These are phyloP conservation scores for Boletus subcaerulescens DNA, from an alignment of 768 basidiomycete genomes.

Conservation along the genomic window DNA sequence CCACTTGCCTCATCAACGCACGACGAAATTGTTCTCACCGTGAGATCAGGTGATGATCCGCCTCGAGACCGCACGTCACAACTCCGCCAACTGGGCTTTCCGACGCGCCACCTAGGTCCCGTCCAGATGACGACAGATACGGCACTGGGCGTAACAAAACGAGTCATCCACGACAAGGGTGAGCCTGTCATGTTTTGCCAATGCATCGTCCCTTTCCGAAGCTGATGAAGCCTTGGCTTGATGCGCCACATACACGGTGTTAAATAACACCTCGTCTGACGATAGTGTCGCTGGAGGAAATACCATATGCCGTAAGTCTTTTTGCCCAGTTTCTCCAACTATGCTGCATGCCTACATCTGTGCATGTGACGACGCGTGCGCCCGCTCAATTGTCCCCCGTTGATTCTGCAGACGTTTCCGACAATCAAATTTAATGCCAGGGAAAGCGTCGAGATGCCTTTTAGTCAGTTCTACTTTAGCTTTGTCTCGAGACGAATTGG, in stretches of 20 bases:
- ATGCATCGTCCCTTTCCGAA: too few relatives aligned
- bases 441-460: conserved; percentile 98
- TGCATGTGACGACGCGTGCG: too few relatives aligned
- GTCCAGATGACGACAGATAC: conserved; percentile 99
- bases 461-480: conserved; percentile 52
- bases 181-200: conserved; percentile 8
- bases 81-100: conserved; percentile 83
- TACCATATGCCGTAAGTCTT: conserved; percentile 63
- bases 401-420: conserved; percentile 67
- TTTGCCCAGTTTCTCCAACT: background rate
- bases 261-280: background rate
- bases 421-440: conserved; percentile 83
- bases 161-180: conserved; percentile 73
- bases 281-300: conserved; percentile 60
- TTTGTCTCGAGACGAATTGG: background rate
- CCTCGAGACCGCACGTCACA: conserved; percentile 91
- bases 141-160: conserved; percentile 86
- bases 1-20: background rate
- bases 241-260: background rate
- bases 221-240: background rate
- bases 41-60: conserved; percentile 82
- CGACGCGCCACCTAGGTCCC: conserved; percentile 77
- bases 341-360: background rate
- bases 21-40: background rate
- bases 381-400: background rate